These are phyloP conservation scores for Haematococcus sp. DNA, from an alignment of 139 green algal species.

Conservation along the genomic window DNA sequence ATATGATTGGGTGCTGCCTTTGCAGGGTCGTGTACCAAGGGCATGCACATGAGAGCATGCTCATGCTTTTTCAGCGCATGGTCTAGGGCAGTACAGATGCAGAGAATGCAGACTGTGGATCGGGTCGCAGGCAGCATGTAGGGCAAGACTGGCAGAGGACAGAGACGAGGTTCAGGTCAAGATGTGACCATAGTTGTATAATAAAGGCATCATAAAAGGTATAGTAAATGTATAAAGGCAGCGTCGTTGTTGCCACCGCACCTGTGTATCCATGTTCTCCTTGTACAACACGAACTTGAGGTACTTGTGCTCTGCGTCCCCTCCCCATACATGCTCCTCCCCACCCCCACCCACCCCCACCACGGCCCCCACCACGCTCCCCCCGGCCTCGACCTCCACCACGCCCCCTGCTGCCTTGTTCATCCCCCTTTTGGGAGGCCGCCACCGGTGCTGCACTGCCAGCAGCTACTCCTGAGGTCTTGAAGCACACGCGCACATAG, in stretches of 20 bases:
- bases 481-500: too few relatives aligned
- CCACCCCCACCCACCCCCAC: slow-evolving; percentile 4
- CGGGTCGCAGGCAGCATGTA: too few relatives aligned
- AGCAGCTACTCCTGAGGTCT: background rate
- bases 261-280: slow-evolving; percentile 86
- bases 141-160: too few relatives aligned
- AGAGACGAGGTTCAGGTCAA: too few relatives aligned
- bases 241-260: too few relatives aligned
- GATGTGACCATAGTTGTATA: too few relatives aligned
- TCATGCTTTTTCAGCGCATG: too few relatives aligned
- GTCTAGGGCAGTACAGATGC: too few relatives aligned
- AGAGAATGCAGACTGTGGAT: too few relatives aligned
- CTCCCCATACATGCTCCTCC: slow-evolving; percentile 34
- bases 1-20: too few relatives aligned
- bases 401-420: background rate
- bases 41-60: background rate
- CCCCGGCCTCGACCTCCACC: background rate
- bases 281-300: slow-evolving; percentile 84
- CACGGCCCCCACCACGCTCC: background rate
- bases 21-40: background rate
- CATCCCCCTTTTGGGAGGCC: background rate
- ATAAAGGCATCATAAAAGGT: background rate
- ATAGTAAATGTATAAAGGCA: slow-evolving; percentile 1
- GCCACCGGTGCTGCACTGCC: background rate
- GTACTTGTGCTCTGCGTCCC: slow-evolving; percentile 41